Percentiles rank a stretch among this genome's conserved stretches.
Evolutionary conservation across 345 rosid genomes (phyloP).

Genomic region (Euphorbia pulcherrima): DNA sequence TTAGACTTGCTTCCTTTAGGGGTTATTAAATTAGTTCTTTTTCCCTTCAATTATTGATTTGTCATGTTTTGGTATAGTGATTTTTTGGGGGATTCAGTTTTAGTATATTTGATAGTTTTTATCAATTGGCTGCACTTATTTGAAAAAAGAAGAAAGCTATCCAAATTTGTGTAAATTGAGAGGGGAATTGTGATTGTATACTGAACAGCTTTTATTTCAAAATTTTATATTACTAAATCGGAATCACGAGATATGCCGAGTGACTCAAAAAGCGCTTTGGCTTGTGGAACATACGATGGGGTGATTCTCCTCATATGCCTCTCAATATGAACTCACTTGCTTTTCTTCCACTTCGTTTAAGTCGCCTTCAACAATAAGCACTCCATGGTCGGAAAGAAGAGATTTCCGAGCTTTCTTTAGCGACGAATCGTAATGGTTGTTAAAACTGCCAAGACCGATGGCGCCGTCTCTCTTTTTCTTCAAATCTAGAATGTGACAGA

Average conservation of each 20-base stretch:
- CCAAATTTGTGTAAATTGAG: conserved; percentile 12
- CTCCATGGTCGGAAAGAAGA: conserved; percentile 18
- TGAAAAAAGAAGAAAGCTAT: background rate
- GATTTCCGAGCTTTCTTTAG: conserved; percentile 29
- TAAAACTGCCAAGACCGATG: conserved; percentile 36
- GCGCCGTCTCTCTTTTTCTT: conserved; percentile 37
- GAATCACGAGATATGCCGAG: too few relatives aligned
- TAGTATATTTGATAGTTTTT: conserved; percentile 17
- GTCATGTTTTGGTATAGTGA: conserved; percentile 19
- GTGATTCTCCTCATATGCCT: too few relatives aligned
- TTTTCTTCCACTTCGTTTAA: too few relatives aligned
- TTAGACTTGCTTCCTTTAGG: conserved; percentile 32
- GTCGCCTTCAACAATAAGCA: conserved; percentile 35
- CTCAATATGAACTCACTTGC: too few relatives aligned
- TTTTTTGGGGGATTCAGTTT: conserved; percentile 27
- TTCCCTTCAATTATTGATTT: conserved; percentile 22
- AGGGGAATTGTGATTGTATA: conserved; percentile 2
- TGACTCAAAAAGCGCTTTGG: too few relatives aligned
- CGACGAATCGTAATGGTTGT: conserved; percentile 24
- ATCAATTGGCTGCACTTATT: conserved; percentile 4
- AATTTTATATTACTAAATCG: too few relatives aligned
- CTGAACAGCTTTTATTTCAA: background rate
- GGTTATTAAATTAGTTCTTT: conserved; percentile 19
- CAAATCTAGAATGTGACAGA: conserved; percentile 33
- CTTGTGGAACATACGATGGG: too few relatives aligned